A percentile compares a stretch with the other conserved stretches of the same genome.
Conservation (phyloP, 2,329 filamentous ascomycete genomes). For the Trichoderma atroviride region DNA sequence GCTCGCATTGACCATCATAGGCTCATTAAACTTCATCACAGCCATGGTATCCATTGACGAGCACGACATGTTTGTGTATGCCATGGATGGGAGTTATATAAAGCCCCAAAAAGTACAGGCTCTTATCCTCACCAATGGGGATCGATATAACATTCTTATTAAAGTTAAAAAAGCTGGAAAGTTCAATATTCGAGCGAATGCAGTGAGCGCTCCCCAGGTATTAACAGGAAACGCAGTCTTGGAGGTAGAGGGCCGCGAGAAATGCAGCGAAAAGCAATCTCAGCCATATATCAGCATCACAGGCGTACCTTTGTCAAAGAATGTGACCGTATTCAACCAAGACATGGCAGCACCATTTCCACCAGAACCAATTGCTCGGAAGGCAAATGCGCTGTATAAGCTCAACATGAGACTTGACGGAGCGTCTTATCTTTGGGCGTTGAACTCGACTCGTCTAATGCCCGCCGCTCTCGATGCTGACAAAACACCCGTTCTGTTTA, state of each 20-base stretch:
- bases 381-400: slow-evolving; percentile 50
- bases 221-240: slow-evolving; percentile 57
- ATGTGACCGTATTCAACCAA: slow-evolving; percentile 50
- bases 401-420: slow-evolving; percentile 46
- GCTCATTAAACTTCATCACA: slow-evolving; percentile 51
- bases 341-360: slow-evolving; percentile 51
- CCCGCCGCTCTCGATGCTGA: slow-evolving; percentile 41
- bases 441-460: slow-evolving; percentile 51
- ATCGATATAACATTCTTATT: slow-evolving; percentile 55
- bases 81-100: slow-evolving; percentile 58
- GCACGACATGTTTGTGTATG: slow-evolving; percentile 56
- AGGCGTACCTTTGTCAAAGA: slow-evolving; percentile 46
- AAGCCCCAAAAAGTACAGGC: slow-evolving; percentile 54
- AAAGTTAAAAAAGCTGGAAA: slow-evolving; percentile 50
- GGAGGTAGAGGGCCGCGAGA: slow-evolving; percentile 33
- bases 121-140: slow-evolving; percentile 53
- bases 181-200: slow-evolving; percentile 59
- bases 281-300: slow-evolving; percentile 53
- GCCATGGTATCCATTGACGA: slow-evolving; percentile 54
- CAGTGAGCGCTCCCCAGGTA: slow-evolving; percentile 54
- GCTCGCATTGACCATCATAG: slow-evolving; percentile 59
- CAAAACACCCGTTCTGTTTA: slow-evolving; percentile 49
- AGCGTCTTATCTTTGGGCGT: slow-evolving; percentile 55
- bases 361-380: slow-evolving; percentile 44
- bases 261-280: slow-evolving; percentile 31